A percentile compares a stretch with the other conserved stretches of the same genome.
Conservation (phyloP, 768 basidiomycete genomes). For the Suillus weaverae region DNA sequence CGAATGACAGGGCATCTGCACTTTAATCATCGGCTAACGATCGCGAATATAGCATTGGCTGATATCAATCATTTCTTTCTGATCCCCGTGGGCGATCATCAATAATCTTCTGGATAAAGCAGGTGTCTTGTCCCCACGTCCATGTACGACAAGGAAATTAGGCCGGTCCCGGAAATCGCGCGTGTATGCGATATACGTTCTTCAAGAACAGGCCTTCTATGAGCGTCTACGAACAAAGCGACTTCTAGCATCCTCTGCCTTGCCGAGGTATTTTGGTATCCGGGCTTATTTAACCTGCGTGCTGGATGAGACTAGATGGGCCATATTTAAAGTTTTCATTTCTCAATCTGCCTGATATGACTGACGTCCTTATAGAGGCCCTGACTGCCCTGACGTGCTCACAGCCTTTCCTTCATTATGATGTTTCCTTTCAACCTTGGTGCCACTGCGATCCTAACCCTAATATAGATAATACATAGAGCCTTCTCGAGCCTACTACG, state of each 20-base stretch:
- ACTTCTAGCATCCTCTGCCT: not conserved
- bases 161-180: not conserved
- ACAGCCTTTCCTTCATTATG: not conserved
- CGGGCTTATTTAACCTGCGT: not conserved
- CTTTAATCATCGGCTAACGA: slow-evolving; percentile 43
- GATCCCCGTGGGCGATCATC: not conserved
- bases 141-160: not conserved
- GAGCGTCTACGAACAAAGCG: not conserved
- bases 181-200: not conserved
- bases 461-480: not conserved
- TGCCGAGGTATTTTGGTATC: not conserved
- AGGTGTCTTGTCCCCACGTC: not conserved
- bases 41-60: slow-evolving; percentile 50
- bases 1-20: slow-evolving; percentile 41
- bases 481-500: not conserved
- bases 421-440: not conserved
- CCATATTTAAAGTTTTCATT: not conserved
- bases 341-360: not conserved
- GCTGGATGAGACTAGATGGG: not conserved
- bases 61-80: slow-evolving; percentile 27
- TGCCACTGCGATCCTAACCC: not conserved
- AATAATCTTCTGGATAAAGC: not conserved
- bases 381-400: not conserved
- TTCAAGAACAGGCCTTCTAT: not conserved
- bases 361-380: not conserved